Evolutionary conservation across 441 rosid species (phyloP).

Genomic region (Raphanus hybrid): DNA sequence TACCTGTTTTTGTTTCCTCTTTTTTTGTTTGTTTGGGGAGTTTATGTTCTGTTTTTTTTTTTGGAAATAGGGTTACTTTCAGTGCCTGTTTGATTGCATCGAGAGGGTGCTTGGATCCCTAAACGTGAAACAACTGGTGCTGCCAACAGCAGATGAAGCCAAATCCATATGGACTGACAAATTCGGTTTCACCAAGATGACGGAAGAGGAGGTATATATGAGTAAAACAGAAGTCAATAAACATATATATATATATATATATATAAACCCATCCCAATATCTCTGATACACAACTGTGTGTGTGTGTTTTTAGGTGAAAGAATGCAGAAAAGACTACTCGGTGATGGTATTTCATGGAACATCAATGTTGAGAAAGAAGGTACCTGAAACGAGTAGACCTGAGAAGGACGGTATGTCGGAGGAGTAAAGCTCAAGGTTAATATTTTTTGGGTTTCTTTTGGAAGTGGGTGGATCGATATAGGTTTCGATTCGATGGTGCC

Average conservation of each 20-base stretch:
- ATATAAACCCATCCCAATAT: not conserved
- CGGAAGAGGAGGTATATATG: slow-evolving; percentile 60
- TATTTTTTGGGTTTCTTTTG: not conserved
- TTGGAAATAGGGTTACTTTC: slow-evolving; percentile 77
- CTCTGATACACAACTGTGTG: not conserved
- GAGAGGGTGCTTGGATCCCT: slow-evolving; percentile 77
- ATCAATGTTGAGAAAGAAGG: slow-evolving; percentile 73
- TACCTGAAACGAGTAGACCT: slow-evolving; percentile 50
- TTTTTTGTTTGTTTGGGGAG: too few species aligned
- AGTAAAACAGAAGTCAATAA: not conserved
- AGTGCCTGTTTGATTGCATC: slow-evolving; percentile 69
- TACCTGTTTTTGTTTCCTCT: too few species aligned
- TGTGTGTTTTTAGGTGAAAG: slow-evolving; percentile 48
- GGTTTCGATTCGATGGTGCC: not conserved
- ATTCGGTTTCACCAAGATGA: slow-evolving; percentile 74
- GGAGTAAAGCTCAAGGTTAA: slow-evolving; percentile 37
- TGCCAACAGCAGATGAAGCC: slow-evolving; percentile 93
- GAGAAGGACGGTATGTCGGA: too few species aligned
- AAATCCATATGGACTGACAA: slow-evolving; percentile 87
- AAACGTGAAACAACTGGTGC: slow-evolving; percentile 68
- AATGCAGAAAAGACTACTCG: slow-evolving; percentile 64
- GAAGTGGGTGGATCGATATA: not conserved
- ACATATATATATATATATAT: too few species aligned
- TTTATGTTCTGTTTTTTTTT: not conserved
- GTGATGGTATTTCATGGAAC: slow-evolving; percentile 90